Conservation (phyloP, 2,329 filamentous ascomycete genomes). For the Ceratocystis destructans region DNA sequence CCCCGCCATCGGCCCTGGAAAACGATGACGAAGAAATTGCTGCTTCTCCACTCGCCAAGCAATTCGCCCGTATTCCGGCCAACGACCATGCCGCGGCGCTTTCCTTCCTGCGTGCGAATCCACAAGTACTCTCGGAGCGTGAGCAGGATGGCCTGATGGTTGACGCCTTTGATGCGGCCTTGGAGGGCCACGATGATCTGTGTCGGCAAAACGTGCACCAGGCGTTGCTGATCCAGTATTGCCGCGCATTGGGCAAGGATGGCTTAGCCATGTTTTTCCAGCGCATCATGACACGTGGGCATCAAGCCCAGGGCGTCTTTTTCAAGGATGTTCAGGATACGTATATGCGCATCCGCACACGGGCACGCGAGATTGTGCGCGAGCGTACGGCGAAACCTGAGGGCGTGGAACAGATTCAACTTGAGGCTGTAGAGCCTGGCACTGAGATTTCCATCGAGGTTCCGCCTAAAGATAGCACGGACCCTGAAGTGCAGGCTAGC, state of each 20-base stretch:
- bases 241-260: conserved; percentile 73
- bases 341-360: conserved; percentile 65
- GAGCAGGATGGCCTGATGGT: conserved; percentile 86
- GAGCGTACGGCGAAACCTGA: conserved; percentile 38
- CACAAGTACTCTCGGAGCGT: conserved; percentile 63
- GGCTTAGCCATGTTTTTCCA: conserved; percentile 92
- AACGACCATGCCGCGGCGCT: conserved; percentile 61
- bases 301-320: conserved; percentile 85
- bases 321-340: conserved; percentile 84
- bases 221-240: conserved; percentile 85
- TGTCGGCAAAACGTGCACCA: conserved; percentile 85
- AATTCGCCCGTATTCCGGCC: conserved; percentile 66
- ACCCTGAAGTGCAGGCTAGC: conserved; percentile 48
- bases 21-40: conserved; percentile 62
- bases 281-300: conserved; percentile 75
- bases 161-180: conserved; percentile 78
- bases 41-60: conserved; percentile 61
- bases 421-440: conserved; percentile 87
- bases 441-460: conserved; percentile 83
- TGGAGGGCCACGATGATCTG: conserved; percentile 61
- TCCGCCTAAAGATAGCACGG: conserved; percentile 53
- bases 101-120: conserved; percentile 65
- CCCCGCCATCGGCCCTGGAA: conserved; percentile 23
- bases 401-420: conserved; percentile 88
- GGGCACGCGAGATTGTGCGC: conserved; percentile 56